Evolutionary conservation across 139 green algal species (phyloP), one percentile per base, ranked within the genome.

Genomic region (Nannochloris sp.): DNA sequence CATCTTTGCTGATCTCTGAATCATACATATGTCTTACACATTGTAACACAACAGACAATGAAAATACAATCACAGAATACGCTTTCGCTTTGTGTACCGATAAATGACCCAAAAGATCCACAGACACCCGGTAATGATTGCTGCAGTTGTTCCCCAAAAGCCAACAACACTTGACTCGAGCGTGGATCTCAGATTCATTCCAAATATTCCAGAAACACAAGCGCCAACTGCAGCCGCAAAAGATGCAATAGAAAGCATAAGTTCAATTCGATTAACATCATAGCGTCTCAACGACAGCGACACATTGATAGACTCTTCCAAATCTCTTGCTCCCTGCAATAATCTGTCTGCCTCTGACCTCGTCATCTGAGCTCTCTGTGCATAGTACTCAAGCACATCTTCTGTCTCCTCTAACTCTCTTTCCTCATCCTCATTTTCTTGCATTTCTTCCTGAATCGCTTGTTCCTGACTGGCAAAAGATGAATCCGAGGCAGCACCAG

Each of bases 321-420:
- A 61, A 69, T 96, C 89, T 19, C 89, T 81, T 0, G 87, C 87
- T 21, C 87, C 87, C 44, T 79, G 81, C 40, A 92, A 68, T 64
- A 91, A 76, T 29, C 77, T 70, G 70, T 90, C 80, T 11, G 84
- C 82, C 68, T 91, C 84, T 12, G 64, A 78, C 70, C 84, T 82
- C 15, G 82, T 84, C n/a, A 73, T 82, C 11, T 74, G 75, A 8
- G 84, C 78, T 10, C 89, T 72, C 78, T 96, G 90, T 69, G 94
- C 74, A 78, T 96, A 96, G 69, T 95, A 96, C 76, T 96, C 90
- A 21, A 96, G 73, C 53, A 96, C 66, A 76, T 96, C 90, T 69
- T 96, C 90, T 31, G 92, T 85, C 48, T 87, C 78, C 57, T 87
- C 79, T 27, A 84, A 55, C 57, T 87, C 75, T 15, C 69, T 48